These are phyloP conservation scores for Phytophthora constricta DNA, from an alignment of 352 stramenopile genomes.

Conservation along the genomic window DNA sequence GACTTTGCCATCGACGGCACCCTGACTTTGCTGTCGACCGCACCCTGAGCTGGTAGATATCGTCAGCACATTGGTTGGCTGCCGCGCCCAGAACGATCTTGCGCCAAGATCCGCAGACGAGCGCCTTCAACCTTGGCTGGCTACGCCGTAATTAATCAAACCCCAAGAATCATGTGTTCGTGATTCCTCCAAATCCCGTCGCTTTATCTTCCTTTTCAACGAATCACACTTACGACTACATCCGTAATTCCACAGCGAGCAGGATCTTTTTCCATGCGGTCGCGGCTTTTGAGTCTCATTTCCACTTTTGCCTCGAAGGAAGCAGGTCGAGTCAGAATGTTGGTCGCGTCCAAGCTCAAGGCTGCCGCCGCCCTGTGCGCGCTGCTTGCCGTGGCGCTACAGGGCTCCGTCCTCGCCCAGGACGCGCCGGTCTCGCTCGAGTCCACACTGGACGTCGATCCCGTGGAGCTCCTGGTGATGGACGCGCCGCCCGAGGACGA, in stretches of 20 bases:
- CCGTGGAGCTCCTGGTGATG: conserved; percentile 8
- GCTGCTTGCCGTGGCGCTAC: conserved; percentile 28
- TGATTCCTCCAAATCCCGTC: background rate
- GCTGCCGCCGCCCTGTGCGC: conserved; percentile 26
- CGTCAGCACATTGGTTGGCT: conserved; percentile 12
- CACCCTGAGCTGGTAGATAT: conserved; percentile 15
- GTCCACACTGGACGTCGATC: background rate
- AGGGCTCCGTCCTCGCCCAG: conserved; percentile 11
- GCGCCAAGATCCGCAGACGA: background rate
- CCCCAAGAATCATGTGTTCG: too few species aligned
- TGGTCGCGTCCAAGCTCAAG: conserved; percentile 31
- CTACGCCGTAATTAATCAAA: too few species aligned
- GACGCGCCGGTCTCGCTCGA: background rate
- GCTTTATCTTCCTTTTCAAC: background rate
- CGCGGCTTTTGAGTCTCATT: conserved; percentile 20
- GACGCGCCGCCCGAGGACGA: conserved; percentile 16
- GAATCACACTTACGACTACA: conserved; percentile 16
- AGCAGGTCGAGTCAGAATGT: conserved; percentile 26
- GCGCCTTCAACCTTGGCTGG: conserved; percentile 11
- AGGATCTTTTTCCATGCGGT: background rate
- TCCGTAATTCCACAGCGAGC: background rate
- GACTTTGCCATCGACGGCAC: too few species aligned
- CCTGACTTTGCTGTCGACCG: too few species aligned
- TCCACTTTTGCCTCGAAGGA: conserved; percentile 22
- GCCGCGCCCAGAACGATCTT: background rate